A percentile compares a stretch with the other conserved stretches of the same genome.
Evolutionary conservation across 805 yeast genomes (phyloP).

Genomic region (Lachancea waltii): DNA sequence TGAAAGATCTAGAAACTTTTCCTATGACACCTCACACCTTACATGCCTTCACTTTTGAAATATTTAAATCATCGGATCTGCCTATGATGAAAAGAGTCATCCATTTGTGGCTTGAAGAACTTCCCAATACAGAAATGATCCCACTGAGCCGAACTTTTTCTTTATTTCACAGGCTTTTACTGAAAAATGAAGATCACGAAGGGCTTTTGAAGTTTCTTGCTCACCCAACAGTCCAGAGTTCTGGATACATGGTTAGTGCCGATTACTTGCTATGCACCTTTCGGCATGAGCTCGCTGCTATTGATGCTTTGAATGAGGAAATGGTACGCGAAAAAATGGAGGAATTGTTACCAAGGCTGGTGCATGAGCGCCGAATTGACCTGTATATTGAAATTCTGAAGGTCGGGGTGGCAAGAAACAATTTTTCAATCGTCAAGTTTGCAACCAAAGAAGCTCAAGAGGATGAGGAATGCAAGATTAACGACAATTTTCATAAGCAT

Average conservation of each 20-base stretch:
- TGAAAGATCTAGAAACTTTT: constrained; percentile 27
- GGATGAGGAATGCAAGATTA: constrained; percentile 14
- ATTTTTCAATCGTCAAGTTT: constrained; percentile 12
- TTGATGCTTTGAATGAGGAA: neutral
- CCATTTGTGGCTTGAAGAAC: constrained; percentile 22
- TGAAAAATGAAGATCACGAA: constrained; percentile 10
- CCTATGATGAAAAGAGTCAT: constrained; percentile 19
- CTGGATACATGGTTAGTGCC: constrained; percentile 15
- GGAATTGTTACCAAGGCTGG: constrained; percentile 1
- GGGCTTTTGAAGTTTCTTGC: constrained; percentile 14
- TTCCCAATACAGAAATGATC: constrained; percentile 3
- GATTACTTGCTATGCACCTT: constrained; percentile 16
- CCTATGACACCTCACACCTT: constrained; percentile 19
- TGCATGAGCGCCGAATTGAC: constrained; percentile 8
- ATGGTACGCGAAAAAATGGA: constrained; percentile 8
- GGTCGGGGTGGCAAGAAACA: constrained; percentile 13
- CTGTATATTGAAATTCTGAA: constrained; percentile 17
- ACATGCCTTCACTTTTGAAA: constrained; percentile 14
- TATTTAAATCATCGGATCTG: constrained; percentile 17
- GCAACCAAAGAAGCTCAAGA: constrained; percentile 11
- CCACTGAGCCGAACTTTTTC: constrained; percentile 15
- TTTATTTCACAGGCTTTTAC: constrained; percentile 20
- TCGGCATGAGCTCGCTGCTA: constrained; percentile 11
- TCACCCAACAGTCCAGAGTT: constrained; percentile 11
- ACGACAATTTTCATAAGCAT: constrained; percentile 13